A percentile compares a stretch with the other conserved stretches of the same genome.
phyloP scores from a whole-genome alignment of 83 land plant genomes.

The Picea mariana region DNA sequence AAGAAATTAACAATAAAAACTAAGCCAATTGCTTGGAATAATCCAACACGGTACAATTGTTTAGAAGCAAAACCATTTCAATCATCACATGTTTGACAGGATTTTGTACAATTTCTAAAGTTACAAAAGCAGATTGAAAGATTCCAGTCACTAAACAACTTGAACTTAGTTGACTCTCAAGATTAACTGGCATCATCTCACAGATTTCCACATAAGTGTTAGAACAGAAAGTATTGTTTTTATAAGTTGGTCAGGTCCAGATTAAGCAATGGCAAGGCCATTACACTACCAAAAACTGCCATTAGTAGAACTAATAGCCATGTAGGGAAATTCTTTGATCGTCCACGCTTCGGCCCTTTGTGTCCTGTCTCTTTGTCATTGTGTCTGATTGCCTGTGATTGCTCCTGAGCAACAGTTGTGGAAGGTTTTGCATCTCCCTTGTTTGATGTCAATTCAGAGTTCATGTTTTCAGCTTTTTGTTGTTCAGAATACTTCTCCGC shows the following conservation, averaged over 20 bases:
- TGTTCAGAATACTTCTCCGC: slow-evolving; percentile 71
- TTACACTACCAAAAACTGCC: slow-evolving; percentile 60
- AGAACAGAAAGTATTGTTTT: not conserved
- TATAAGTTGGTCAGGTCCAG: slow-evolving; percentile 18
- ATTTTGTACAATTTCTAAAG: slow-evolving; percentile 1
- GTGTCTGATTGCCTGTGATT: not conserved
- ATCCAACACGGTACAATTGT: too few relatives aligned
- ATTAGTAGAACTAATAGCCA: slow-evolving; percentile 61
- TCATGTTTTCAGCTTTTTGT: slow-evolving; percentile 42
- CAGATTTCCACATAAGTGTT: not conserved
- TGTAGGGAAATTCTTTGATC: slow-evolving; percentile 40
- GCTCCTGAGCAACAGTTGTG: slow-evolving; percentile 10
- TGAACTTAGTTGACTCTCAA: too few relatives aligned
- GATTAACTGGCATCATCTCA: not conserved
- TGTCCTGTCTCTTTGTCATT: slow-evolving; percentile 16
- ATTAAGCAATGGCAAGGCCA: slow-evolving; percentile 83
- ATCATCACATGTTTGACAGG: slow-evolving; percentile 6
- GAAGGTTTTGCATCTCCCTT: slow-evolving; percentile 19
- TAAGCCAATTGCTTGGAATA: too few relatives aligned
- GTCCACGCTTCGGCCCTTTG: slow-evolving; percentile 22
- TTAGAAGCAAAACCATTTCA: not conserved
- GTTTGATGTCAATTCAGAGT: slow-evolving; percentile 26
- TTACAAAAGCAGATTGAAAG: slow-evolving; percentile 12
- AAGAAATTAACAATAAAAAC: too few relatives aligned
- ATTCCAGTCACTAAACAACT: not conserved